phyloP scores from a whole-genome alignment of 1,139 yeast species.

The Protomyces lactucae-debilis region DNA sequence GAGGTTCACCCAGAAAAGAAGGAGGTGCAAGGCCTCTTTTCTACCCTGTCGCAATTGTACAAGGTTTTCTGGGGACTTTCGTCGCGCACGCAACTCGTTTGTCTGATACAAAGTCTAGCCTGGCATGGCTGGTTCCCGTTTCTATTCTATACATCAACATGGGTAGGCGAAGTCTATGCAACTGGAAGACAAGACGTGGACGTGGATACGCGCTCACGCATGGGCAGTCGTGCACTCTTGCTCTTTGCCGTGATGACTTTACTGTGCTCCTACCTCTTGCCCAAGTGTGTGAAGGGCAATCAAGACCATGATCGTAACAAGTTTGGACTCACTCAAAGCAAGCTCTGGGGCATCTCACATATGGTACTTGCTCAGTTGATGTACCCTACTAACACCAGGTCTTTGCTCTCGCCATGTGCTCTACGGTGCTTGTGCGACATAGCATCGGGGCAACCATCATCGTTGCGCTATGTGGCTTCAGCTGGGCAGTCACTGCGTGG shows the following conservation, averaged over 20 bases:
- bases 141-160: constrained; percentile 50
- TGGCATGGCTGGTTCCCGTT: constrained; percentile 50
- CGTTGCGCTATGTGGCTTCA: constrained; percentile 41
- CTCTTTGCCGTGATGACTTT: constrained; percentile 41
- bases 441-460: constrained; percentile 38
- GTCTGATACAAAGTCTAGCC: constrained; percentile 48
- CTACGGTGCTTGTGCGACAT: constrained; percentile 37
- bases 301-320: constrained; percentile 6
- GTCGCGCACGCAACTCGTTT: constrained; percentile 45
- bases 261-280: constrained; percentile 37
- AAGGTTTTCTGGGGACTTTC: constrained; percentile 42
- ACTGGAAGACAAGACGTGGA: constrained; percentile 29
- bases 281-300: not conserved
- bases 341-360: constrained; percentile 14
- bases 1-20: constrained; percentile 37
- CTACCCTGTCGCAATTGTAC: constrained; percentile 5
- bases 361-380: constrained; percentile 27
- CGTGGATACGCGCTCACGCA: constrained; percentile 32
- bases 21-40: constrained; percentile 36
- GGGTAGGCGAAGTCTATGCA: constrained; percentile 42
- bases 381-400: constrained; percentile 41
- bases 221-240: constrained; percentile 39
- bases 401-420: constrained; percentile 39
- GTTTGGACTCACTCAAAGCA: constrained; percentile 6
- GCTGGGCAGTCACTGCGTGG: constrained; percentile 46